Conservation (phyloP, 495 filamentous ascomycete genomes). For the Tuber microsphaerosporum region DNA sequence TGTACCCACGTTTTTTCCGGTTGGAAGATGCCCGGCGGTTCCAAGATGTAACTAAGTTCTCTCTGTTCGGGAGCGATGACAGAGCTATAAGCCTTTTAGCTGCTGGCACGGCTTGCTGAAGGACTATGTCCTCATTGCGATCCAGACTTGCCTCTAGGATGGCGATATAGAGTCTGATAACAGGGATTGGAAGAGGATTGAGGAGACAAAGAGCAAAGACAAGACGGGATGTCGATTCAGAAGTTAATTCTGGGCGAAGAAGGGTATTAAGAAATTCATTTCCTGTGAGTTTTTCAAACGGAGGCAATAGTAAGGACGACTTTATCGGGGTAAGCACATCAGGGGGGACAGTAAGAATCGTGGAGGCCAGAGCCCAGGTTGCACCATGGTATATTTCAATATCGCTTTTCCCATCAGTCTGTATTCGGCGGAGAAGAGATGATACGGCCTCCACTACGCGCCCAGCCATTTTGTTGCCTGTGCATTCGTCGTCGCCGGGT, state of each 20-base stretch:
- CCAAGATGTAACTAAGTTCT: conserved; percentile 27
- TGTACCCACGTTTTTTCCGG: conserved; percentile 23
- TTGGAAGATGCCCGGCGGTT: conserved; percentile 9
- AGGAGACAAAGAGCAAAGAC: conserved; percentile 46
- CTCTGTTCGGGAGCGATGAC: conserved; percentile 28
- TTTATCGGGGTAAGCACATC: not conserved
- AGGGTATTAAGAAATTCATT: conserved; percentile 39
- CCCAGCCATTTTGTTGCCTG: not conserved
- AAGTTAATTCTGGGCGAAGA: conserved; percentile 62
- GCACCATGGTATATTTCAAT: conserved; percentile 37
- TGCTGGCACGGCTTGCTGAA: conserved; percentile 48
- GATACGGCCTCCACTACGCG: conserved; percentile 15
- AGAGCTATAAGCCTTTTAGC: conserved; percentile 46
- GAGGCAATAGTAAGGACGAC: conserved; percentile 14
- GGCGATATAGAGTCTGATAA: conserved; percentile 32
- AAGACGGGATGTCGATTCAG: conserved; percentile 57
- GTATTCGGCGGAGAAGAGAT: conserved; percentile 34
- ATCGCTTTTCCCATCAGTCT: conserved; percentile 30
- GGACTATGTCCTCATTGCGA: conserved; percentile 48
- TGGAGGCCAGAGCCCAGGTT: conserved; percentile 28
- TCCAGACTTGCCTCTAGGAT: conserved; percentile 45
- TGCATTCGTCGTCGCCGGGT: conserved; percentile 11
- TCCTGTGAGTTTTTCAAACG: conserved; percentile 31
- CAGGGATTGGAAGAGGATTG: conserved; percentile 9
- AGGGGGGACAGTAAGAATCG: not conserved